Percentiles rank a stretch among this genome's conserved stretches.
phyloP scores from a whole-genome alignment of 179 eudicot genomes.

The Vitellaria paradoxa region DNA sequence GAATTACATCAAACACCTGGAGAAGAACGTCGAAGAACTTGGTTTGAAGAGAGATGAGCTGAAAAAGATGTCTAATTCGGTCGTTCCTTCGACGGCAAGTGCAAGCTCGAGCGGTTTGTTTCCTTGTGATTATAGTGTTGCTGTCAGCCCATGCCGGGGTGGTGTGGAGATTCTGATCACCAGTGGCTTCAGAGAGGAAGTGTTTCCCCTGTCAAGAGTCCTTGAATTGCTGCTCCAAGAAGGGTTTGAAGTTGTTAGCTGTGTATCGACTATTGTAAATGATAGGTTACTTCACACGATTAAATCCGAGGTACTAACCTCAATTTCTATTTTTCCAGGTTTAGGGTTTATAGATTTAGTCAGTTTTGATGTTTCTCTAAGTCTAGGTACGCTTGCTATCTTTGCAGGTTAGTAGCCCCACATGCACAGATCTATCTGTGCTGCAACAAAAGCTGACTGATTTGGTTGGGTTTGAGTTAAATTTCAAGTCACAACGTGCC shows the following conservation, averaged over 20 bases:
- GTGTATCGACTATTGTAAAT: slow-evolving; percentile 20
- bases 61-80: slow-evolving; percentile 1
- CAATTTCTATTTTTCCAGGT: background rate
- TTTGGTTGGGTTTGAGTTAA: background rate
- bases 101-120: slow-evolving; percentile 12
- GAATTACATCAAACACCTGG: slow-evolving; percentile 30
- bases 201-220: slow-evolving; percentile 27
- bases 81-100: background rate
- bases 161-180: slow-evolving; percentile 26
- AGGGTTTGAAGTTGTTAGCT: slow-evolving; percentile 22
- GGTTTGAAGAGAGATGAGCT: slow-evolving; percentile 22
- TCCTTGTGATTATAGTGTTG: background rate
- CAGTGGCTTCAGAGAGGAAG: slow-evolving; percentile 18
- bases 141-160: slow-evolving; percentile 15
- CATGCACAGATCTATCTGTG: slow-evolving; percentile 4
- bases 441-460: slow-evolving; percentile 8
- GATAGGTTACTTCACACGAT: slow-evolving; percentile 23
- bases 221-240: slow-evolving; percentile 19
- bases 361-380: background rate
- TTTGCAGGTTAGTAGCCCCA: slow-evolving; percentile 10
- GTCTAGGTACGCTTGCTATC: background rate
- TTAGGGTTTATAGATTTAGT: background rate
- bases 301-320: slow-evolving; percentile 23
- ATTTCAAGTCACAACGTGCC: background rate
- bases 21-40: slow-evolving; percentile 27